Base-by-base conservation (phyloP, 345 rosid species). In the Ailanthus altissimus region DNA sequence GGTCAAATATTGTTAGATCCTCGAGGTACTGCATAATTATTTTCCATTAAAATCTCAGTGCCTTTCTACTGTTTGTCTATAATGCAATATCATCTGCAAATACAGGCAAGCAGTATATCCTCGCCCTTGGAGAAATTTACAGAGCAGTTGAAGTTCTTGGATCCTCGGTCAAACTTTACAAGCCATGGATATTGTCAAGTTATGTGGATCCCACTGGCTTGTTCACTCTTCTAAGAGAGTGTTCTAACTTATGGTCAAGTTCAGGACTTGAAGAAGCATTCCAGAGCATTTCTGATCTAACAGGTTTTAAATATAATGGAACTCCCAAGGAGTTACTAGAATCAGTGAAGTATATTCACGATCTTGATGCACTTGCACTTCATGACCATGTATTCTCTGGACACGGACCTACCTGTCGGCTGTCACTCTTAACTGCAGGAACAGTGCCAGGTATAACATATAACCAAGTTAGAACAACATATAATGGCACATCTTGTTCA, bases 111-210 rank as follows among this genome's bases (percentile, higher is more conserved):
- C 82, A 79, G 53, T 84, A 84, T 75, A 62, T 86, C 73, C 80
- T 89, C 72, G 88, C 97, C 23, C 90, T 96, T 12, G 95, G 97
- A 66, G 97, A 96, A 81, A 86, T 96, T 74, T 92, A 85, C 86
- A 87, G 97, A 86, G 88, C 84, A n/a, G 85, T 80, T 46, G 85
- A 86, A 85, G 87, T 96, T 79, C 81, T 96, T 64, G 81, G 80
- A 84, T 85, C 84, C 59, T 84, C 98, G 2, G 80, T 79, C 49
- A 87, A 82, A 87, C 84, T 91, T 73, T 92, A 87, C 83, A 91
- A 84, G 82, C 95, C 97, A 42, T 96, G 98, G 98, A 74, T 92
- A 69, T 53, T 91, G 58, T 63, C 84, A 57, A 78, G 79, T 75
- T 84, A 87, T 14, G 67, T 85, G 65, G 77, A 87, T 75, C 67